Conservation (phyloP, 805 yeast species). For the Pichia eremophila region DNA sequence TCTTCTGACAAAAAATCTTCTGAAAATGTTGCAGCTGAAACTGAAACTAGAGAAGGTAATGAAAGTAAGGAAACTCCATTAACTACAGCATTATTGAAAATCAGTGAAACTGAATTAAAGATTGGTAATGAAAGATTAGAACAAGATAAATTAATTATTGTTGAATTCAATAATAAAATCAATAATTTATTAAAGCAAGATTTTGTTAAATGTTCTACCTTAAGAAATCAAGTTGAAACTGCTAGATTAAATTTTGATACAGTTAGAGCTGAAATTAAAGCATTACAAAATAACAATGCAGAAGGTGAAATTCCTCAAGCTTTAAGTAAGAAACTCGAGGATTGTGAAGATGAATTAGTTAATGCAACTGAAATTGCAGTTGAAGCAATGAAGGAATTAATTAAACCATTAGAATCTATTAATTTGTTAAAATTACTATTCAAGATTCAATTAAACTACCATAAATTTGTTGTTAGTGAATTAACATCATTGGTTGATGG, state of each 20-base stretch:
- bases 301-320: constrained; percentile 37
- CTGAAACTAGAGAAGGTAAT: neutral
- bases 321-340: constrained; percentile 43
- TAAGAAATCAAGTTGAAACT: constrained; percentile 60
- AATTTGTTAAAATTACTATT: constrained; percentile 57
- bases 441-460: constrained; percentile 59
- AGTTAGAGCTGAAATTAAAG: constrained; percentile 48
- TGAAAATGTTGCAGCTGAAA: neutral
- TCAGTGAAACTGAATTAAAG: constrained; percentile 47
- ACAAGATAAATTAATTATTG: constrained; percentile 56
- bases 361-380: constrained; percentile 72
- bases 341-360: constrained; percentile 69
- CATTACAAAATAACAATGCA: constrained; percentile 27
- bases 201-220: constrained; percentile 49
- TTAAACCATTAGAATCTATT: constrained; percentile 57
- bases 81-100: constrained; percentile 43
- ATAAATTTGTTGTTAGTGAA: constrained; percentile 42
- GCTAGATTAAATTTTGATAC: constrained; percentile 66
- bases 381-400: constrained; percentile 64
- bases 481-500: constrained; percentile 37
- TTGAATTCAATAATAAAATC: constrained; percentile 50
- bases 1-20: neutral
- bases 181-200: constrained; percentile 43
- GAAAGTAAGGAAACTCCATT: constrained; percentile 28
- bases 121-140: constrained; percentile 61